Evolutionary conservation across 2,329 filamentous ascomycete species (phyloP).

Genomic region (Alternaria consortialis): DNA sequence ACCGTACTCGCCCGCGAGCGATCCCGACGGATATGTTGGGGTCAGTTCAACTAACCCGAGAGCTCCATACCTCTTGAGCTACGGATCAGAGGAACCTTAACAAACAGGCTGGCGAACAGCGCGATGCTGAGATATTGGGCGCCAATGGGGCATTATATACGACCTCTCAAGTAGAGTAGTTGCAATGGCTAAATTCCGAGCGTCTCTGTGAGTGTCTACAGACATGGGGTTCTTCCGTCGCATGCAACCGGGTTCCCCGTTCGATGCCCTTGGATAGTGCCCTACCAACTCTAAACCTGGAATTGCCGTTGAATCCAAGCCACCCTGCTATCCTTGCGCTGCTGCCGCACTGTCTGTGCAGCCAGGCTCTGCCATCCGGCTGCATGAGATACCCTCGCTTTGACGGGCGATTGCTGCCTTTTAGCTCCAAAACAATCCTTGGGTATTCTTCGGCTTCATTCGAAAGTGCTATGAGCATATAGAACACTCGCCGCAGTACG

Average conservation of each 20-base stretch:
- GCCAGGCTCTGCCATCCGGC: slow-evolving; percentile 27
- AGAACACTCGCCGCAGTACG: slow-evolving; percentile 27
- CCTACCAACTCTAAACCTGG: slow-evolving; percentile 43
- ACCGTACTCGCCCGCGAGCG: slow-evolving; percentile 26
- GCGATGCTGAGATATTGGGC: slow-evolving; percentile 39
- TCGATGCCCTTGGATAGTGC: slow-evolving; percentile 34
- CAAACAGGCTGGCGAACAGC: slow-evolving; percentile 26
- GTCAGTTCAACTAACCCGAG: slow-evolving; percentile 12
- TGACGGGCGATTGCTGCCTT: slow-evolving; percentile 37
- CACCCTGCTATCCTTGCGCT: slow-evolving; percentile 36
- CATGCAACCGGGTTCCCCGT: slow-evolving; percentile 41
- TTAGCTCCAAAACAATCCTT: slow-evolving; percentile 34
- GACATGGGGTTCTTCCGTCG: slow-evolving; percentile 35
- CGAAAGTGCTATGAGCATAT: slow-evolving; percentile 32
- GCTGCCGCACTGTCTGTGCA: slow-evolving; percentile 41
- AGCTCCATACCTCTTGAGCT: slow-evolving; percentile 15
- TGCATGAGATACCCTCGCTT: slow-evolving; percentile 43
- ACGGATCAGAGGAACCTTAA: slow-evolving; percentile 41
- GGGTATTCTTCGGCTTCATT: slow-evolving; percentile 25
- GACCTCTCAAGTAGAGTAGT: slow-evolving; percentile 45
- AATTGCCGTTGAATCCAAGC: slow-evolving; percentile 44
- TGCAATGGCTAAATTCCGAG: slow-evolving; percentile 45
- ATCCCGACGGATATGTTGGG: slow-evolving; percentile 18
- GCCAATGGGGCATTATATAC: slow-evolving; percentile 41
- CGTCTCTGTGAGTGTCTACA: slow-evolving; percentile 36